A percentile compares a stretch with the other conserved stretches of the same genome.
Conservation (phyloP, 345 rosid species). For the Sisymbrium irio region DNA sequence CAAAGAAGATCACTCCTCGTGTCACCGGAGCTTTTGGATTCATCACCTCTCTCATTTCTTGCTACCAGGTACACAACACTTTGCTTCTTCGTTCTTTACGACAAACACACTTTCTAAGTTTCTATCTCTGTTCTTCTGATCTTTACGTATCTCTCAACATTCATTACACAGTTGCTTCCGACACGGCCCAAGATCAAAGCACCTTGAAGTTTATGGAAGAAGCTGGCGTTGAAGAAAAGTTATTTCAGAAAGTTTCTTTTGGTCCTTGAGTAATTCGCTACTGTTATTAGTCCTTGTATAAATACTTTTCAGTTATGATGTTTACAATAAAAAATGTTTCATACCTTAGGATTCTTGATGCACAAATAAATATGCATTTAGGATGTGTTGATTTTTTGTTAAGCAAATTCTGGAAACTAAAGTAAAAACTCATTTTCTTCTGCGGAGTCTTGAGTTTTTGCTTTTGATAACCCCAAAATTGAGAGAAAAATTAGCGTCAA, state of each 20-base stretch:
- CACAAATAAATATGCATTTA: background rate
- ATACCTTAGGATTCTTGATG: constrained; percentile 5
- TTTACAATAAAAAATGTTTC: background rate
- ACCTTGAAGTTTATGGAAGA: constrained; percentile 16
- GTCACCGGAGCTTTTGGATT: constrained; percentile 92
- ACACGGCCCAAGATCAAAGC: constrained; percentile 32
- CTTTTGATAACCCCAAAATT: background rate
- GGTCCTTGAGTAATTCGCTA: constrained; percentile 1
- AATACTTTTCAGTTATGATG: constrained; percentile 27
- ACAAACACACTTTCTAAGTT: background rate
- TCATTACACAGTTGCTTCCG: constrained; percentile 29
- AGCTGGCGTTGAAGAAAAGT: background rate
- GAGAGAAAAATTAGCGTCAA: too few species aligned
- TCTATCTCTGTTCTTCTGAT: constrained; percentile 1
- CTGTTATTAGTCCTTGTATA: constrained; percentile 15
- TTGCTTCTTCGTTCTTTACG: background rate
- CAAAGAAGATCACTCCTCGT: constrained; percentile 91
- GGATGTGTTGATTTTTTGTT: background rate
- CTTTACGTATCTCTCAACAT: background rate
- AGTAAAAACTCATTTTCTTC: too few species aligned
- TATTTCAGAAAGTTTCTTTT: constrained; percentile 10
- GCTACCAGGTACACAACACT: constrained; percentile 57
- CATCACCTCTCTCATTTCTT: constrained; percentile 74
- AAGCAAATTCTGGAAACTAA: background rate
- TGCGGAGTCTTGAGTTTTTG: too few species aligned